Base-by-base conservation (phyloP, 768 basidiomycete genomes). In the Amanita pseudoporphyria region DNA sequence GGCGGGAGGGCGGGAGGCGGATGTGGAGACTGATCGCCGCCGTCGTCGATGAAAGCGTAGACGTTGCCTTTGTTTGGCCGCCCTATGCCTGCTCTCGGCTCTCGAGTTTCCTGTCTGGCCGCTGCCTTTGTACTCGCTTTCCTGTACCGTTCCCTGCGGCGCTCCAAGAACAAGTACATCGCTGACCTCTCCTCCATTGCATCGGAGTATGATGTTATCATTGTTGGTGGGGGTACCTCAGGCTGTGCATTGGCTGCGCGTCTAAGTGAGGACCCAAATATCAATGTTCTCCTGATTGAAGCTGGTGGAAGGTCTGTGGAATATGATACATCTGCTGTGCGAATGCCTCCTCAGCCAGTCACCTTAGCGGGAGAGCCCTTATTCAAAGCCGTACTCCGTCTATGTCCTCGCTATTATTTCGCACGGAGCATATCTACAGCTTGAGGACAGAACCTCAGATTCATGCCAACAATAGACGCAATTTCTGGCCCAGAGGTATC, bases 401-500 rank as follows among this genome's bases (percentile, higher is more conserved):
- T 16, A 72, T 61, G 0, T 80, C 58, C 53, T 54, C 60, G 30
- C 54, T 60, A 7, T 58, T 85, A 12, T 76, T 77, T 51, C 61
- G 64, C 45, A 62, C 70, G 3, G 67, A 68, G 38, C 70, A 77
- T 58, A 75, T 78, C 26, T 84, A 76, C 58, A 60, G 70, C 30
- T 52, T 86, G 22, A 70, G 64, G 52, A 85, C 84, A 0, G 75
- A 76, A 16, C 74, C 79, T 0, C 83, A 85, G 56, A 51, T 55
- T 5, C 63, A 72, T 52, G 76, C 77, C 2, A 67, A 65, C 30
- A 71, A 71, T 16, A 67, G 67, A 57, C 67, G 64, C 52, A 67
- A 71, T 32, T 81, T 68, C 49, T 86, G 81, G 79, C 84, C 85
- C 0, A 67, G 85, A 67, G 84, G 84, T 82, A 56, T 6, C 62